Percentiles rank a stretch among this genome's conserved stretches.
These are phyloP conservation scores for Rhytidhysteron rufulum DNA, from an alignment of 2,329 filamentous ascomycete genomes.

Conservation along the genomic window DNA sequence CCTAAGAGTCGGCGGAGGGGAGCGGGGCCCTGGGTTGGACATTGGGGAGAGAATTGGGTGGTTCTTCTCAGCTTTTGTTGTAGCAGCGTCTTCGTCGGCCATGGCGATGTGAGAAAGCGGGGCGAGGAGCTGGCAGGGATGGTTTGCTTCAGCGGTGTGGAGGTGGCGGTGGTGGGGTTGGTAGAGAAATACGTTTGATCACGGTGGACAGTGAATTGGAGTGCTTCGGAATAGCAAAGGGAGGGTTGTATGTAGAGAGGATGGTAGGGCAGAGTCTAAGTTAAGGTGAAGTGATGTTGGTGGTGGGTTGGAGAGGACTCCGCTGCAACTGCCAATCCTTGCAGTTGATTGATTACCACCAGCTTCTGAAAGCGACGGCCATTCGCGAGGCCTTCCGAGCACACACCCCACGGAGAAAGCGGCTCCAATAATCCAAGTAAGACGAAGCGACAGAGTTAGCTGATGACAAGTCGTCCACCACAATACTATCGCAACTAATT, in stretches of 20 bases:
- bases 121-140: neutral
- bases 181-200: neutral
- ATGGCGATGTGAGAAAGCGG: slow-evolving; percentile 10
- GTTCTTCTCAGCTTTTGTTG: slow-evolving; percentile 12
- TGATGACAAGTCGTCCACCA: too few relatives aligned
- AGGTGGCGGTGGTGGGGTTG: neutral
- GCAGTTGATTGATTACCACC: too few relatives aligned
- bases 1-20: slow-evolving; percentile 9
- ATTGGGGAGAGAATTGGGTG: slow-evolving; percentile 17
- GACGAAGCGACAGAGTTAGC: too few relatives aligned
- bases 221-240: neutral
- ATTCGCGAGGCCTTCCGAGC: too few relatives aligned
- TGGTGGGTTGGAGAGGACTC: too few relatives aligned
- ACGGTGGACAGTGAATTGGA: neutral
- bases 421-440: too few relatives aligned
- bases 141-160: neutral
- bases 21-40: slow-evolving; percentile 11
- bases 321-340: too few relatives aligned
- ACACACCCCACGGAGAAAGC: too few relatives aligned
- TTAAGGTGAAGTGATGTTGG: too few relatives aligned
- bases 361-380: too few relatives aligned
- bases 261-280: neutral
- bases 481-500: too few relatives aligned
- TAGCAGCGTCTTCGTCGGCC: slow-evolving; percentile 19
- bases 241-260: neutral